Conservation (phyloP, 768 basidiomycete genomes). For the Russula olivacea region DNA sequence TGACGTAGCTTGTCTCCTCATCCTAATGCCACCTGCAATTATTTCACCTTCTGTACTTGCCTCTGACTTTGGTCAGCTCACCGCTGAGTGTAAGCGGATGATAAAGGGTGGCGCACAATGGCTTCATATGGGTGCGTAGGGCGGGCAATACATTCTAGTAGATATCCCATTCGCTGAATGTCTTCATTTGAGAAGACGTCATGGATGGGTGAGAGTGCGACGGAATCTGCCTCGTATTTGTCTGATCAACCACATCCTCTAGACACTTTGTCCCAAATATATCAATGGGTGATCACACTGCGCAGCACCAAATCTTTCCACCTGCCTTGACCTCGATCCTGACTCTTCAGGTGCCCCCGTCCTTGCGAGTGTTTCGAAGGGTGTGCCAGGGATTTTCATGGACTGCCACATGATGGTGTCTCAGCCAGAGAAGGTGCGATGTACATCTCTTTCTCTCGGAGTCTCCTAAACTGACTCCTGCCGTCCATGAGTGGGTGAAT, state of each 20-base stretch:
- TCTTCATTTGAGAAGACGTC: slow-evolving; percentile 54
- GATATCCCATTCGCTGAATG: background rate
- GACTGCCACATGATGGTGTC: slow-evolving; percentile 99
- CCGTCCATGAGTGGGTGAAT: slow-evolving; percentile 73
- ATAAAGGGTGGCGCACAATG: slow-evolving; percentile 93
- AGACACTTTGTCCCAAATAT: slow-evolving; percentile 99
- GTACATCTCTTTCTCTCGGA: background rate
- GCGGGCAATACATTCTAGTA: background rate
- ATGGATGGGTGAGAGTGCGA: slow-evolving; percentile 80
- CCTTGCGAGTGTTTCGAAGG: slow-evolving; percentile 75
- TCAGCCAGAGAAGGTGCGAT: slow-evolving; percentile 74
- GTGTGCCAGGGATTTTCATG: slow-evolving; percentile 95
- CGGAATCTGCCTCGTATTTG: background rate
- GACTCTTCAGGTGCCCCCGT: slow-evolving; percentile 69
- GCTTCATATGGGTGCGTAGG: slow-evolving; percentile 89
- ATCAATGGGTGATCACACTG: slow-evolving; percentile 70
- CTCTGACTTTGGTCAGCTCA: slow-evolving; percentile 93
- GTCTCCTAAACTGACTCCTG: background rate
- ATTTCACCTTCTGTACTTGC: slow-evolving; percentile 97
- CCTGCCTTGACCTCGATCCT: slow-evolving; percentile 5
- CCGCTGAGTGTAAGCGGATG: slow-evolving; percentile 95
- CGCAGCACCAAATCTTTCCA: slow-evolving; percentile 12
- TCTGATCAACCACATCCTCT: slow-evolving; percentile 14
- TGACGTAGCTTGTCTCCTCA: background rate
- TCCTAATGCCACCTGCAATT: slow-evolving; percentile 76